These are phyloP conservation scores for Leccinum holopus DNA, from an alignment of 1,284 basidiomycete genomes.

Conservation along the genomic window DNA sequence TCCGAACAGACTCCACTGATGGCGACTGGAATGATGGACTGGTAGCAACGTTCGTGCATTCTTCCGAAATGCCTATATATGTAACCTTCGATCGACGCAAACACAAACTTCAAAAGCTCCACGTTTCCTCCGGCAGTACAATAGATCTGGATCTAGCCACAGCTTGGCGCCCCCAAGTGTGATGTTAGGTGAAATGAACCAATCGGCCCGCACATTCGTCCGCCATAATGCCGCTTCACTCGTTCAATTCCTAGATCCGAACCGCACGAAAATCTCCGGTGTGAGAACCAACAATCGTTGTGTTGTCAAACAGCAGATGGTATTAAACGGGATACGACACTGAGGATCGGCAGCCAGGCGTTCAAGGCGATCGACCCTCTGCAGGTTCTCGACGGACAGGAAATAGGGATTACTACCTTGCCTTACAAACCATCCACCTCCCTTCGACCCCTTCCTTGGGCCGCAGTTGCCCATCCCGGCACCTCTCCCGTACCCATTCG, in stretches of 20 bases:
- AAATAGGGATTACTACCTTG: conserved; percentile 15
- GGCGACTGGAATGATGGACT: no score
- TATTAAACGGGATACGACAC: not conserved
- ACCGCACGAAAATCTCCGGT: not conserved
- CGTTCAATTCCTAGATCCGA: not conserved
- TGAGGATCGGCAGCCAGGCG: not conserved
- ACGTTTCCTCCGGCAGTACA: not conserved
- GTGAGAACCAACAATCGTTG: conserved; percentile 1
- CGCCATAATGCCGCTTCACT: not conserved
- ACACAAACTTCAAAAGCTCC: not conserved
- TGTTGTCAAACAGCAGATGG: not conserved
- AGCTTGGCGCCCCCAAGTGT: not conserved
- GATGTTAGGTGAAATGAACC: not conserved
- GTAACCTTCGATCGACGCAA: not conserved
- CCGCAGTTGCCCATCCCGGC: conserved; percentile 45
- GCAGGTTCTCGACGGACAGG: not conserved
- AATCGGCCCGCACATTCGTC: not conserved
- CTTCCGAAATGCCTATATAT: no score
- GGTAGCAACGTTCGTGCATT: no score
- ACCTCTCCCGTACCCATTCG: conserved; percentile 51
- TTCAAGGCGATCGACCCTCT: not conserved
- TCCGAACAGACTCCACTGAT: no score
- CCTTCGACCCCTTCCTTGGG: conserved; percentile 54
- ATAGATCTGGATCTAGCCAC: not conserved
- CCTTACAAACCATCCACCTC: conserved; percentile 53